Evolutionary conservation across 345 rosid species (phyloP).

Genomic region (Lepidium africanum): DNA sequence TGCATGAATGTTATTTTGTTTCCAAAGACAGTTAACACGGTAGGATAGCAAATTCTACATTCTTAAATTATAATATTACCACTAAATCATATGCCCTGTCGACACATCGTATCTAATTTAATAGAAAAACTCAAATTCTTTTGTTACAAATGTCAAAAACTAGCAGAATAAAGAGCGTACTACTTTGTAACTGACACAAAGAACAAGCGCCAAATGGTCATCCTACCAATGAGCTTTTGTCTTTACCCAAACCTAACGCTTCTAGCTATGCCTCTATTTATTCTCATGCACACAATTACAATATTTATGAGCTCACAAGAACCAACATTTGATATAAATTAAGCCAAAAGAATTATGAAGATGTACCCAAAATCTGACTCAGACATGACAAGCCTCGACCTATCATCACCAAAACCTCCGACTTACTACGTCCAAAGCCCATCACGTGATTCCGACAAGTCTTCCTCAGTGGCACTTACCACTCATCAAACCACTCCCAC

Average conservation of each 20-base stretch:
- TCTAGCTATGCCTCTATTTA: conserved; percentile 14
- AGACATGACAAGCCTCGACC: conserved; percentile 57
- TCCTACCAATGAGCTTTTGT: conserved; percentile 3
- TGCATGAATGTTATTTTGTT: no score
- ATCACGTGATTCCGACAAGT: conserved; percentile 80
- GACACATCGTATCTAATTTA: no score
- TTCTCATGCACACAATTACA: conserved; percentile 12
- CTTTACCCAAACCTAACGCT: neutral
- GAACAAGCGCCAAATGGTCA: conserved; percentile 18
- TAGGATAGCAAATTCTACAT: no score
- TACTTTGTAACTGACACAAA: conserved; percentile 1
- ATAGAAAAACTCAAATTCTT: neutral
- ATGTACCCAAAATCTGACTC: conserved; percentile 61
- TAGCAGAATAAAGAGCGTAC: neutral
- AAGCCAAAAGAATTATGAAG: conserved; percentile 4
- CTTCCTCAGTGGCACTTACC: conserved; percentile 50
- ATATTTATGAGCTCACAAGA: conserved; percentile 18
- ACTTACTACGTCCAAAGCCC: conserved; percentile 74
- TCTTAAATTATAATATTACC: no score
- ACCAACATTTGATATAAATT: neutral
- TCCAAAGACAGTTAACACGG: no score
- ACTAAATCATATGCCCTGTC: no score
- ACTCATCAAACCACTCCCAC: conserved; percentile 43
- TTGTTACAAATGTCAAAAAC: conserved; percentile 11
- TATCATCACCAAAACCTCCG: conserved; percentile 69